Percentiles rank a stretch among this genome's conserved stretches.
Conservation (phyloP, 192 early-diverging fungal species). For the Geosiphon pyriformis region DNA sequence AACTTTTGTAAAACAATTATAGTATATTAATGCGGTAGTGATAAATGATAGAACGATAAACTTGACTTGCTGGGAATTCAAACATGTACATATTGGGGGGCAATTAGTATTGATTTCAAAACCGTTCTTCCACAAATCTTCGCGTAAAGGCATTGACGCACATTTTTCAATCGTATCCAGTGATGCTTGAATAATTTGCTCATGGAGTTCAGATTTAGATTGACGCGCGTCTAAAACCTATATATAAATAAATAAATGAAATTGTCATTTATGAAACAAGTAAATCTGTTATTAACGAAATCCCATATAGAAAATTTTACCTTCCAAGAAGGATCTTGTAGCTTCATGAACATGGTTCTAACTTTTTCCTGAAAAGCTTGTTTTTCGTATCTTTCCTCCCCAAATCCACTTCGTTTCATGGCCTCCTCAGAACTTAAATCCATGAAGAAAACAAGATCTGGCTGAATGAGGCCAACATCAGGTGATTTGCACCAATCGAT, state of each 20-base stretch:
- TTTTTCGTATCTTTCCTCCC: constrained; percentile 89
- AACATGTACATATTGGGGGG: too few relatives aligned
- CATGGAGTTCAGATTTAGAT: neutral
- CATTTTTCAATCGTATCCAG: constrained; percentile 11
- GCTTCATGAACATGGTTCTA: constrained; percentile 55
- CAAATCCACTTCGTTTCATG: constrained; percentile 77
- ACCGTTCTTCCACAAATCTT: constrained; percentile 14
- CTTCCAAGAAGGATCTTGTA: constrained; percentile 34
- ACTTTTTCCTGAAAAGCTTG: constrained; percentile 79
- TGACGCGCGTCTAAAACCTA: constrained; percentile 6
- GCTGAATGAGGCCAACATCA: constrained; percentile 78
- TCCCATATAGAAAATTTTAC: neutral
- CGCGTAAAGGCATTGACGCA: neutral
- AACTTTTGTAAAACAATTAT: too few relatives aligned
- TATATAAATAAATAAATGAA: constrained; percentile 4
- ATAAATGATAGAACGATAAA: too few relatives aligned
- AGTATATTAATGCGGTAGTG: too few relatives aligned
- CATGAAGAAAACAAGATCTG: constrained; percentile 86
- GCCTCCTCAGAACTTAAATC: constrained; percentile 76
- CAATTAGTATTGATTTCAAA: too few relatives aligned
- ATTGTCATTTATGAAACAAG: neutral
- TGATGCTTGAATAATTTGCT: neutral
- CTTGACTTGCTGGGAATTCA: too few relatives aligned
- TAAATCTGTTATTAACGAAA: neutral
- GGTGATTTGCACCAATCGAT: constrained; percentile 84